phyloP scores from a whole-genome alignment of 495 filamentous ascomycete species.

The Xylaria longipes region DNA sequence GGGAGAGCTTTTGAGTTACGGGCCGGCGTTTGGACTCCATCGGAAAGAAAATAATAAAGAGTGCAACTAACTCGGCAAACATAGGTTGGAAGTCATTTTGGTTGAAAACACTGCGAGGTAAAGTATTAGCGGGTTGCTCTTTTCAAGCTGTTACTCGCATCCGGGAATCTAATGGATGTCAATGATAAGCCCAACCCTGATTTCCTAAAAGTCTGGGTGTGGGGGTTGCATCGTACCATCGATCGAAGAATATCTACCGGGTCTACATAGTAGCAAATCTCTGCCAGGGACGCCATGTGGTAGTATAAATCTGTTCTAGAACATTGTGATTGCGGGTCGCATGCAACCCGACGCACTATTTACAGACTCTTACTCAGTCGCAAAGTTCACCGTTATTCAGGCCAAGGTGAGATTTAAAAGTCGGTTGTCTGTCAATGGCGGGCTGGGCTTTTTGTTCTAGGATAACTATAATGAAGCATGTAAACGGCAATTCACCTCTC shows the following conservation, averaged over 20 bases:
- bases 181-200: no score
- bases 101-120: no score
- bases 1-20: neutral
- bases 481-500: neutral
- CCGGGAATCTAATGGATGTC: no score
- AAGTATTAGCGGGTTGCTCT: no score
- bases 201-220: neutral
- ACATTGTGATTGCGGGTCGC: neutral
- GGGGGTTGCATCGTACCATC: neutral
- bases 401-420: neutral
- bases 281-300: neutral
- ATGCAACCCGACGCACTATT: neutral
- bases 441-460: neutral
- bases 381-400: neutral
- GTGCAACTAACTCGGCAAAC: no score
- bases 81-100: no score
- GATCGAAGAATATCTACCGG: neutral
- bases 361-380: neutral
- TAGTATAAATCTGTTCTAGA: neutral
- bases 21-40: neutral
- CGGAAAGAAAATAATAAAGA: neutral
- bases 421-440: neutral
- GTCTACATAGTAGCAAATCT: neutral
- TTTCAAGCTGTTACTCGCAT: neutral
- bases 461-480: neutral